phyloP scores from a whole-genome alignment of 768 basidiomycete species.

The Strobilomyces echinocephalus region DNA sequence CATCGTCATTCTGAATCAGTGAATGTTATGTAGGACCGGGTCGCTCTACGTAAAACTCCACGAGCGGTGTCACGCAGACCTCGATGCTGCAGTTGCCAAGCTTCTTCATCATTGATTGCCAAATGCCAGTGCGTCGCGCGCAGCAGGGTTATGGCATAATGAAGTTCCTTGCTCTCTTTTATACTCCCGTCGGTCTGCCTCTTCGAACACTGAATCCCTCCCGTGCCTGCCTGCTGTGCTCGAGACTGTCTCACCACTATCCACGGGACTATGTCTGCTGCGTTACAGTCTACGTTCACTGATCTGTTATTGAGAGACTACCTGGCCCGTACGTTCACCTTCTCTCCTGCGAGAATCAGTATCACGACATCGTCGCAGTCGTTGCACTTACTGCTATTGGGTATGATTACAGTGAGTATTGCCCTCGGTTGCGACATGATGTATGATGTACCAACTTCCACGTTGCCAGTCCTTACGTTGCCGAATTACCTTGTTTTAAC shows the following conservation, averaged over 20 bases:
- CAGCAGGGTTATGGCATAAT: no score
- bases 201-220: no score
- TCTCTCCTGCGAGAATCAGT: neutral
- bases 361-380: neutral
- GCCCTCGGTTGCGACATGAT: no score
- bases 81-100: no score
- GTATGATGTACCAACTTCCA: neutral
- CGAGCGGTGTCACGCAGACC: no score
- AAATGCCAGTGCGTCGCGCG: no score
- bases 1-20: no score
- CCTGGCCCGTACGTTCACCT: neutral
- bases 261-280: neutral
- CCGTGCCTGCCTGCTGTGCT: neutral
- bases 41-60: no score
- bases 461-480: constrained; percentile 7
- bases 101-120: no score
- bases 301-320: neutral
- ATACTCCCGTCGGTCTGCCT: no score
- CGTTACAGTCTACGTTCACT: neutral
- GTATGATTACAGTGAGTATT: constrained; percentile 9
- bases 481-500: neutral
- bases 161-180: no score
- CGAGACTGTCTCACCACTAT: neutral
- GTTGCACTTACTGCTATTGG: neutral
- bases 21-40: no score